These are phyloP conservation scores for Cyanodermella asteris DNA, from an alignment of 2,329 filamentous ascomycete species.

Conservation along the genomic window DNA sequence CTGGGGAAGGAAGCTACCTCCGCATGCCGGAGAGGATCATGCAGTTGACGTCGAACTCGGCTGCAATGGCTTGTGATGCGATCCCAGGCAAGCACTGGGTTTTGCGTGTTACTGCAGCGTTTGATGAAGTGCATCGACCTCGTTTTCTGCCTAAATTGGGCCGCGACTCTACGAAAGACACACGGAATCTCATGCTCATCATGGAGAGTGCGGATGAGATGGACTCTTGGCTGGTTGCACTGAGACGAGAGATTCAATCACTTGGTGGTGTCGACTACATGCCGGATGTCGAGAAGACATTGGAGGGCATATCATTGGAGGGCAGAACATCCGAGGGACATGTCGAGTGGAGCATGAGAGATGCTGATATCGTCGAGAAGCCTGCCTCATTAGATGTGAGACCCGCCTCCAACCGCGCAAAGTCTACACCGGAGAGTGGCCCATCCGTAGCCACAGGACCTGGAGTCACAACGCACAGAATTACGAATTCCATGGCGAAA, in stretches of 20 bases:
- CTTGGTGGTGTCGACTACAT: constrained; percentile 23
- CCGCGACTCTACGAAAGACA: constrained; percentile 6
- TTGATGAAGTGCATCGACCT: constrained; percentile 12
- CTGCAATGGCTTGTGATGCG: constrained; percentile 26
- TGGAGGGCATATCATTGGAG: no score
- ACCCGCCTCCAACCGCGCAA: no score
- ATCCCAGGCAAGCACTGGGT: constrained; percentile 28
- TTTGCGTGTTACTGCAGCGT: constrained; percentile 21
- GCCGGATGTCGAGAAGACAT: constrained; percentile 16
- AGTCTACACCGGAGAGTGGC: no score
- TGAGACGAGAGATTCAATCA: constrained; percentile 23
- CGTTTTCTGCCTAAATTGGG: no score
- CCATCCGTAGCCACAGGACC: no score
- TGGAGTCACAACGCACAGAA: no score
- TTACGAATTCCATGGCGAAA: no score
- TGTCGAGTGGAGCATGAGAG: no score
- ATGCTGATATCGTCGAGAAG: no score
- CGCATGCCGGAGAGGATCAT: constrained; percentile 25
- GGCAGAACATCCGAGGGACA: no score
- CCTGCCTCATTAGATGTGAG: no score
- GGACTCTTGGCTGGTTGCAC: constrained; percentile 21
- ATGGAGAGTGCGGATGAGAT: constrained; percentile 22
- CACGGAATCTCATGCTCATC: constrained; percentile 20
- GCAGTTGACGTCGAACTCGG: constrained; percentile 21
- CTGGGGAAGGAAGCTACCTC: constrained; percentile 21